Evolutionary conservation across 805 yeast species (phyloP).

Genomic region (Tanozyma kutaoensis): DNA sequence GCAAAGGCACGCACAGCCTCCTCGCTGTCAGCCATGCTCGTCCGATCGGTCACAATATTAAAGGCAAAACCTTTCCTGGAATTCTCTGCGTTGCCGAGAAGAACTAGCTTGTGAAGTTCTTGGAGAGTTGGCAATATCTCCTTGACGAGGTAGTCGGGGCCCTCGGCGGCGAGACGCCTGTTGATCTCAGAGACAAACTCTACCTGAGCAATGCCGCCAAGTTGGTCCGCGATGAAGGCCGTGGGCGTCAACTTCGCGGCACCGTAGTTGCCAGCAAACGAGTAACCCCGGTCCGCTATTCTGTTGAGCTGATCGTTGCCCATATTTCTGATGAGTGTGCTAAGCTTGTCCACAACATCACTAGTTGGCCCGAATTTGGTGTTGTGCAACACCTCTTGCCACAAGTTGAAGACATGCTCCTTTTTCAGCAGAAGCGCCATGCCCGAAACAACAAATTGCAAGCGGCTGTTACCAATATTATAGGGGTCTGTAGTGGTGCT

Average conservation of each 20-base stretch:
- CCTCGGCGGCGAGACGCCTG: constrained; percentile 27
- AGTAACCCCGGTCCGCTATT: constrained; percentile 81
- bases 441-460: constrained; percentile 51
- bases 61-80: constrained; percentile 25
- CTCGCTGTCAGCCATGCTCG: constrained; percentile 22
- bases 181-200: constrained; percentile 53
- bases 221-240: constrained; percentile 45
- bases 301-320: constrained; percentile 68
- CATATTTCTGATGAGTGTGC: constrained; percentile 56
- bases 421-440: constrained; percentile 58
- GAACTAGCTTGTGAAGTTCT: constrained; percentile 32
- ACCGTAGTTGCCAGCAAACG: constrained; percentile 62
- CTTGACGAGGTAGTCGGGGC: constrained; percentile 18
- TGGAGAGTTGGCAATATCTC: constrained; percentile 55
- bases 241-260: constrained; percentile 49
- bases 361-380: constrained; percentile 49
- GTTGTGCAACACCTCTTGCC: constrained; percentile 52
- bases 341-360: constrained; percentile 43
- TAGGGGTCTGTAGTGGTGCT: constrained; percentile 43
- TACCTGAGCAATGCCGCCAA: constrained; percentile 71
- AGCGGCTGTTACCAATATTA: constrained; percentile 30
- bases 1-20: constrained; percentile 17
- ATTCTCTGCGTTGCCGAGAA: constrained; percentile 13
- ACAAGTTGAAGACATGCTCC: constrained; percentile 44
- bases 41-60: constrained; percentile 47